Evolutionary conservation across 2,329 filamentous ascomycete genomes (phyloP).

Genomic region (Phialophora tarda): DNA sequence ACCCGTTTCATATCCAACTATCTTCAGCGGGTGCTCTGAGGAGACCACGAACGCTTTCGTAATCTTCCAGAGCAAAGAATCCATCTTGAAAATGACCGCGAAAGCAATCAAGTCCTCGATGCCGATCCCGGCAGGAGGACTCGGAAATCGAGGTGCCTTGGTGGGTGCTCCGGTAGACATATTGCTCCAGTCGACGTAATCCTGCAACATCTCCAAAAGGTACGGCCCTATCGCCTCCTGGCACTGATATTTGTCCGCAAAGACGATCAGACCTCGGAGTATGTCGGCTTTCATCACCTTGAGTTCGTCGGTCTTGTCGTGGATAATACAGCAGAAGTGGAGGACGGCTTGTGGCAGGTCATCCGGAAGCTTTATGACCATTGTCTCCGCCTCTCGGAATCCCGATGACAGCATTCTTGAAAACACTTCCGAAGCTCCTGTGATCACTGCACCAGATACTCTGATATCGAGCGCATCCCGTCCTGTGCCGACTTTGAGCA

Average conservation of each 20-base stretch:
- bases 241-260: background rate
- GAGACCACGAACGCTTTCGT: background rate
- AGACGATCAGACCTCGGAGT: background rate
- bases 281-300: background rate
- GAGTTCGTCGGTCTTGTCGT: background rate
- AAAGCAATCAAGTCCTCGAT: no score
- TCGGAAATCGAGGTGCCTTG: no score
- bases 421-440: slow-evolving; percentile 8
- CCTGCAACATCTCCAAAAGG: background rate
- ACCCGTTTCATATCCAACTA: background rate
- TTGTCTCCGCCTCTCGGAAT: background rate
- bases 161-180: no score
- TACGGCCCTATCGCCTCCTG: background rate
- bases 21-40: background rate
- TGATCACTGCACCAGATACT: slow-evolving; percentile 14
- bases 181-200: background rate
- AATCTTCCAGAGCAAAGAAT: background rate
- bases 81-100: no score
- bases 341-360: slow-evolving; percentile 9
- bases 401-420: slow-evolving; percentile 8
- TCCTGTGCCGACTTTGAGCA: slow-evolving; percentile 7
- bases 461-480: slow-evolving; percentile 9
- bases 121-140: no score
- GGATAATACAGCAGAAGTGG: slow-evolving; percentile 18
- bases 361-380: background rate